phyloP scores from a whole-genome alignment of 306 rosid genomes.

The Potentilla sterilis region DNA sequence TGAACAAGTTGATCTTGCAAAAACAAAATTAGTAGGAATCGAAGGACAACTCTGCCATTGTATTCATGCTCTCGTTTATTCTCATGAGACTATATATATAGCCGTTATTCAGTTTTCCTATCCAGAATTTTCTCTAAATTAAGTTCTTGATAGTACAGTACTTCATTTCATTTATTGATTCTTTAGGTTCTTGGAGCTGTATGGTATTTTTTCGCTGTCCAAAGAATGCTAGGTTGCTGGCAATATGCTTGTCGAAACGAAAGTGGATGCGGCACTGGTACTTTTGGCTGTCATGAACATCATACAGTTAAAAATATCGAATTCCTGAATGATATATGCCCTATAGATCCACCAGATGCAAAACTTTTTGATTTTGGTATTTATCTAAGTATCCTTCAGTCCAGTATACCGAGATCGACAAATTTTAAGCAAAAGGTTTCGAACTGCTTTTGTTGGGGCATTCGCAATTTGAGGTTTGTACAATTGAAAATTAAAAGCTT shows the following conservation, averaged over 20 bases:
- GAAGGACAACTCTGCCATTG: too few species aligned
- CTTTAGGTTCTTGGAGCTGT: constrained; percentile 20
- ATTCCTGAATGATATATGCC: not conserved
- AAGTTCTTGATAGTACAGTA: not conserved
- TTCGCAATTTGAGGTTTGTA: constrained; percentile 38
- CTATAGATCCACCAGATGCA: not conserved
- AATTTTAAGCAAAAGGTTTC: constrained; percentile 22
- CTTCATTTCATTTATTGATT: too few species aligned
- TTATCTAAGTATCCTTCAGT: constrained; percentile 21
- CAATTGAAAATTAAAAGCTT: too few species aligned
- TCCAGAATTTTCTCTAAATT: not conserved
- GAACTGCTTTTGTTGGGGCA: constrained; percentile 42
- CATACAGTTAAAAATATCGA: not conserved
- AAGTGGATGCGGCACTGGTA: not conserved
- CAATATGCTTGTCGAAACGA: not conserved
- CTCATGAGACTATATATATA: too few species aligned
- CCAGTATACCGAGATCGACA: constrained; percentile 17
- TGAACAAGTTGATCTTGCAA: too few species aligned
- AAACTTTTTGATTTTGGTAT: constrained; percentile 30
- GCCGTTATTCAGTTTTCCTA: too few species aligned
- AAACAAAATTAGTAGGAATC: too few species aligned
- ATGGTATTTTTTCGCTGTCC: constrained; percentile 29
- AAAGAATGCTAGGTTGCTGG: constrained; percentile 22
- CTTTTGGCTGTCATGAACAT: not conserved
- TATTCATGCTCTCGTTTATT: too few species aligned